These are phyloP conservation scores for Citrullus mucosospermus DNA, from an alignment of 306 rosid genomes.

Conservation along the genomic window DNA sequence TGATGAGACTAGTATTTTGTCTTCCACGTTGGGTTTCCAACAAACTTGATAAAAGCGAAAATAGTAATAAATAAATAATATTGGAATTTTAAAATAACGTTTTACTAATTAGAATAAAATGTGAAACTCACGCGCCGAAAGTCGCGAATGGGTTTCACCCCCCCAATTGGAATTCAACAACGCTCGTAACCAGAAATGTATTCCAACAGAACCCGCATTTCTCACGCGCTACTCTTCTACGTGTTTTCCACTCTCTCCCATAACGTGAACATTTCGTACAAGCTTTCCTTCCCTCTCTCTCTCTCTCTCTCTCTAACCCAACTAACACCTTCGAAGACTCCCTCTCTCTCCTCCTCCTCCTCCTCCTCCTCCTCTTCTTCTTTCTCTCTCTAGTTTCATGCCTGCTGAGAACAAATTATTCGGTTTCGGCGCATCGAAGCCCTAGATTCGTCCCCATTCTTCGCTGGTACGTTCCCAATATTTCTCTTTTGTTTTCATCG, in stretches of 20 bases:
- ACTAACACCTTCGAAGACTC: slow-evolving; percentile 9
- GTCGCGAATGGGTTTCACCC: neutral
- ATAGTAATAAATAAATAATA: neutral
- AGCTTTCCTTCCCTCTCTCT: neutral
- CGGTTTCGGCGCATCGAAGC: slow-evolving; percentile 26
- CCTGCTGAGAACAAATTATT: slow-evolving; percentile 23
- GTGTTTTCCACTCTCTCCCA: neutral
- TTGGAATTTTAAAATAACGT: neutral
- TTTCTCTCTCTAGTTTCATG: slow-evolving; percentile 25
- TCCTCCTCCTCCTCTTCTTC: slow-evolving; percentile 4
- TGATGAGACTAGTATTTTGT: neutral
- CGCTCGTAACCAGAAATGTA: neutral
- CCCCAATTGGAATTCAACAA: neutral
- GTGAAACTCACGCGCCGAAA: neutral
- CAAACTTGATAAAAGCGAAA: slow-evolving; percentile 5
- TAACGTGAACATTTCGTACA: slow-evolving; percentile 8
- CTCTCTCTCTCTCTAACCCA: neutral
- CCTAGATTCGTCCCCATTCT: slow-evolving; percentile 51
- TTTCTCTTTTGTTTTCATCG: slow-evolving; percentile 16
- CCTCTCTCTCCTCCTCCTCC: neutral
- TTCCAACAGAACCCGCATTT: neutral
- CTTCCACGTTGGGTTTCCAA: slow-evolving; percentile 5
- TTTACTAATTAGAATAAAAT: neutral
- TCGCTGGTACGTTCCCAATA: slow-evolving; percentile 31
- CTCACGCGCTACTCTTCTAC: slow-evolving; percentile 1